Percentiles rank a stretch among this genome's conserved stretches.
phyloP scores from a whole-genome alignment of 768 basidiomycete genomes.

The Flagelloscypha sp. region DNA sequence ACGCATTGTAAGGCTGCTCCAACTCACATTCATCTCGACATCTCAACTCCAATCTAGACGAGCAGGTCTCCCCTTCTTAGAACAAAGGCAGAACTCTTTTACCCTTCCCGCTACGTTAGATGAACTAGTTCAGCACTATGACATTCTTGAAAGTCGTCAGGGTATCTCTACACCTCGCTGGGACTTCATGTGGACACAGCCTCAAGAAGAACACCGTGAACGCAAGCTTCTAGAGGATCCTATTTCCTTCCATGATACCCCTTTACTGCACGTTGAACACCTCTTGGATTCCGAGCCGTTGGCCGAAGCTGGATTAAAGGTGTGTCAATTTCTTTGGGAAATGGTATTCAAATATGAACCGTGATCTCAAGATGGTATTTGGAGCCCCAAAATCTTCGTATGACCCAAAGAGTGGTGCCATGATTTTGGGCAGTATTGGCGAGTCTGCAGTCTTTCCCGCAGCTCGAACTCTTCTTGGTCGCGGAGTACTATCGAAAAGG shows the following conservation, averaged over 20 bases:
- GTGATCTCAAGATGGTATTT: slow-evolving; percentile 55
- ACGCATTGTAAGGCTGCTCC: slow-evolving; percentile 59
- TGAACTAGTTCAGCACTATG: slow-evolving; percentile 36
- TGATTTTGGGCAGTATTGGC: slow-evolving; percentile 48
- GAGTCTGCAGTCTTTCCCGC: slow-evolving; percentile 48
- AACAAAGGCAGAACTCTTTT: slow-evolving; percentile 22
- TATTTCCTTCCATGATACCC: slow-evolving; percentile 43
- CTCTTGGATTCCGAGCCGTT: slow-evolving; percentile 35
- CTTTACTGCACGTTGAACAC: slow-evolving; percentile 28
- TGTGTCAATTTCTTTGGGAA: slow-evolving; percentile 13
- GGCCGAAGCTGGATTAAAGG: slow-evolving; percentile 71
- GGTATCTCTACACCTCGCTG: slow-evolving; percentile 41
- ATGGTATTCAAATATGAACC: background rate
- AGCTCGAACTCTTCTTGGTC: slow-evolving; percentile 49
- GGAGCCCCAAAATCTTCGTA: slow-evolving; percentile 67
- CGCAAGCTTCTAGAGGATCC: slow-evolving; percentile 52
- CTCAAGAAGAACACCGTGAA: slow-evolving; percentile 71
- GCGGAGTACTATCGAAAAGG: slow-evolving; percentile 59
- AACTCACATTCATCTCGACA: background rate
- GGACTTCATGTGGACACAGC: slow-evolving; percentile 69
- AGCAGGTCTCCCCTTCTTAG: slow-evolving; percentile 45
- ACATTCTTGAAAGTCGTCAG: slow-evolving; percentile 38
- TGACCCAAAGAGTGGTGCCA: slow-evolving; percentile 47
- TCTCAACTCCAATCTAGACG: slow-evolving; percentile 31
- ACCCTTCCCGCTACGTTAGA: slow-evolving; percentile 36